Evolutionary conservation across 2,329 filamentous ascomycete species (phyloP).

Genomic region (Phaeophleospora eucalypticola): DNA sequence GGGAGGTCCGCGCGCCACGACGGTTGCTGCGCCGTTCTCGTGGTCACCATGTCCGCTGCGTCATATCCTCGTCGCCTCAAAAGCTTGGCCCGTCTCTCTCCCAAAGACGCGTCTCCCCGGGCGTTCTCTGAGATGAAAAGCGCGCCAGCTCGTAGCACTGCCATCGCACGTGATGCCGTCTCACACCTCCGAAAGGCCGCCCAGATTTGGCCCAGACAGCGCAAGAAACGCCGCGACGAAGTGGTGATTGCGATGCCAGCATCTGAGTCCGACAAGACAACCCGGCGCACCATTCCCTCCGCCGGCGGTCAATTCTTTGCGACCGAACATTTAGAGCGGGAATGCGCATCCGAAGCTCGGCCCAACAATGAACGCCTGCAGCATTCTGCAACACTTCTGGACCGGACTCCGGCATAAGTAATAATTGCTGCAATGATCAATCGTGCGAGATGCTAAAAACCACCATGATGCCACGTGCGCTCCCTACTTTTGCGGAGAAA

Average conservation of each 20-base stretch:
- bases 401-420: no score
- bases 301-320: not conserved
- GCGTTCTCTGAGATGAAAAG: no score
- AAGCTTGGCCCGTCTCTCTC: not conserved
- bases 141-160: no score
- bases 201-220: no score
- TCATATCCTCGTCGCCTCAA: not conserved
- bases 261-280: not conserved
- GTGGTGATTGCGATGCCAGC: no score
- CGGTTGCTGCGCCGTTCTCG: not conserved
- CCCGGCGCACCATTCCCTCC: not conserved
- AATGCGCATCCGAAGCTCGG: not conserved
- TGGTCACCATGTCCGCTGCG: not conserved
- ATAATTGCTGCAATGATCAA: no score
- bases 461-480: not conserved
- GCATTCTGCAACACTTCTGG: not conserved
- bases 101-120: not conserved
- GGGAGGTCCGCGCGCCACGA: not conserved
- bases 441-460: no score
- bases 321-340: not conserved
- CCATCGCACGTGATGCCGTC: not conserved
- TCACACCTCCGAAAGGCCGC: no score
- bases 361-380: not conserved
- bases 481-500: not conserved
- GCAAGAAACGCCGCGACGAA: no score